A percentile compares a stretch with the other conserved stretches of the same genome.
Conservation (phyloP, 2,329 filamentous ascomycete genomes). For the Colletotrichum camelliae region DNA sequence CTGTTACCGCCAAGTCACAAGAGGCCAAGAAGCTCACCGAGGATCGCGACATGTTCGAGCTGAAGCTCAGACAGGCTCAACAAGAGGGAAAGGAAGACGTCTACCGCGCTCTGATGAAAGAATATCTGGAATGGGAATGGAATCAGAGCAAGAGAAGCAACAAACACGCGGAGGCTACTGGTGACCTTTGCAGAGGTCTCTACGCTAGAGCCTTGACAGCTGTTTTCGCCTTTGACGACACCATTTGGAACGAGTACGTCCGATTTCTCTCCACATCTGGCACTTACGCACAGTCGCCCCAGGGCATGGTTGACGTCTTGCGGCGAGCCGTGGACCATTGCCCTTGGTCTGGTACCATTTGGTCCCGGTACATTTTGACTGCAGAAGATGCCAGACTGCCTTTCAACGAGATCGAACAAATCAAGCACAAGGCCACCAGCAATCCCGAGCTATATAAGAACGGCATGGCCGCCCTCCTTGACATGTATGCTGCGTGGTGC, state of each 20-base stretch:
- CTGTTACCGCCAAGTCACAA: conserved; percentile 67
- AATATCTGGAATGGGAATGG: conserved; percentile 89
- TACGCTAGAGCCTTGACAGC: conserved; percentile 78
- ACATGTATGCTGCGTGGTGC: conserved; percentile 94
- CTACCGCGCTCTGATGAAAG: conserved; percentile 56
- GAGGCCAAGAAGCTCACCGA: conserved; percentile 68
- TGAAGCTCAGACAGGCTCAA: conserved; percentile 65
- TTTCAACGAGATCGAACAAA: conserved; percentile 82
- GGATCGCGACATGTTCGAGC: conserved; percentile 71
- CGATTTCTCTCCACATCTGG: conserved; percentile 69
- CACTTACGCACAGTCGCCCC: conserved; percentile 41
- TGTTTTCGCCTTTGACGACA: conserved; percentile 74
- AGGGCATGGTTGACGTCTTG: conserved; percentile 70
- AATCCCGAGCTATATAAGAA: conserved; percentile 84
- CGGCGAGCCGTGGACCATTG: conserved; percentile 88
- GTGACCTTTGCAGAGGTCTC: conserved; percentile 66
- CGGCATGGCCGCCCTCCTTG: conserved; percentile 86
- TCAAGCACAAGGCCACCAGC: conserved; percentile 91
- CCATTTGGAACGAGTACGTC: conserved; percentile 83
- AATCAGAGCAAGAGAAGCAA: conserved; percentile 62
- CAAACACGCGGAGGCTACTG: conserved; percentile 46
- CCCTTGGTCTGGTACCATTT: conserved; percentile 89
- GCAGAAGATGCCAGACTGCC: conserved; percentile 79
- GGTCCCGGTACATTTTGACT: conserved; percentile 86
- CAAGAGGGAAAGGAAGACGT: conserved; percentile 61